Percentiles rank a stretch among this genome's conserved stretches.
Evolutionary conservation across 1,139 yeast species (phyloP).

Genomic region (Wickerhamomyces sp.): DNA sequence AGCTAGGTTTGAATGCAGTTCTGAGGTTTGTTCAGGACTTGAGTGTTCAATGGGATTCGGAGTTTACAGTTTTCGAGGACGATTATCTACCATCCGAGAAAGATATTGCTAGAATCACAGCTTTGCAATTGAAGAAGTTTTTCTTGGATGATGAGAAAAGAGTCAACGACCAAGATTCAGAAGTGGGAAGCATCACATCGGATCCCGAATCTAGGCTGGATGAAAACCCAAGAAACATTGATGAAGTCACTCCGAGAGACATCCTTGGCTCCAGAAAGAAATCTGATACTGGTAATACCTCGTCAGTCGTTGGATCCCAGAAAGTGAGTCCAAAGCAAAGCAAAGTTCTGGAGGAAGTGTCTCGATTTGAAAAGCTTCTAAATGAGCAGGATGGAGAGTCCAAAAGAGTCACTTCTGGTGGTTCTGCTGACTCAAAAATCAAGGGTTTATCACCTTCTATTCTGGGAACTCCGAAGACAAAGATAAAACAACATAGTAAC

Average conservation of each 20-base stretch:
- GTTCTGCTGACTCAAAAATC: slow-evolving; percentile 2
- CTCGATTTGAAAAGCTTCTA: slow-evolving; percentile 15
- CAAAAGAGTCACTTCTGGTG: slow-evolving; percentile 1
- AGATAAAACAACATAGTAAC: slow-evolving; percentile 4
- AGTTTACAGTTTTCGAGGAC: slow-evolving; percentile 77
- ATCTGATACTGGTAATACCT: background rate
- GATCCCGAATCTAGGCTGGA: slow-evolving; percentile 2
- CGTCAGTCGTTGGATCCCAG: background rate
- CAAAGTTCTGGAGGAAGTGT: slow-evolving; percentile 20
- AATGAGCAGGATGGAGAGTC: slow-evolving; percentile 12
- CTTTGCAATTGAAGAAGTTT: slow-evolving; percentile 76
- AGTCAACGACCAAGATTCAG: slow-evolving; percentile 17
- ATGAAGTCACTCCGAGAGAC: background rate
- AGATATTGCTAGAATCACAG: slow-evolving; percentile 87
- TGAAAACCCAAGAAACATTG: background rate
- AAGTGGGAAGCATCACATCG: slow-evolving; percentile 2
- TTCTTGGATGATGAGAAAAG: slow-evolving; percentile 45
- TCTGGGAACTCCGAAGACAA: slow-evolving; percentile 3
- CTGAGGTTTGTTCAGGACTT: slow-evolving; percentile 71
- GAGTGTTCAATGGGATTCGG: slow-evolving; percentile 85
- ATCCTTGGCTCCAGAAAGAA: background rate
- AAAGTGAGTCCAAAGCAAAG: slow-evolving; percentile 18
- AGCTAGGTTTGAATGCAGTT: slow-evolving; percentile 64
- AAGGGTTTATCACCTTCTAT: background rate
- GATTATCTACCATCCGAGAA: slow-evolving; percentile 84